These are phyloP conservation scores for Oenanthe sinensis DNA, from an alignment of 129 eudicot genomes.

Conservation along the genomic window DNA sequence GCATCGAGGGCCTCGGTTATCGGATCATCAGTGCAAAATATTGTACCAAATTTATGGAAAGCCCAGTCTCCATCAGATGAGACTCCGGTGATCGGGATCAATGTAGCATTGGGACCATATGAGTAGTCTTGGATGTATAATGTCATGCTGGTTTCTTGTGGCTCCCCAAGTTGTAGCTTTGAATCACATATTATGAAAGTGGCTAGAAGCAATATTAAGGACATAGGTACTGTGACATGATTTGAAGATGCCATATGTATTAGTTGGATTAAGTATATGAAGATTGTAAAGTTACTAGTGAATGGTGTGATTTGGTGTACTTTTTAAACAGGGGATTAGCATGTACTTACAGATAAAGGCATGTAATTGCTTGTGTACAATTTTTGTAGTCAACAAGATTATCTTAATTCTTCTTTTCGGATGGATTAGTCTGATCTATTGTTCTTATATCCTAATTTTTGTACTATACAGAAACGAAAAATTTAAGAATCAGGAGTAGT, in stretches of 20 bases:
- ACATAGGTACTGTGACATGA: not conserved
- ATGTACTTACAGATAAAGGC: not conserved
- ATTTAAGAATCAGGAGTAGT: not conserved
- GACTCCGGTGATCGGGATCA: constrained; percentile 12
- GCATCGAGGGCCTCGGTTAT: constrained; percentile 16
- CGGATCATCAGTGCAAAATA: constrained; percentile 17
- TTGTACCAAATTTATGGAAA: constrained; percentile 11
- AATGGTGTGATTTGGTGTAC: not conserved
- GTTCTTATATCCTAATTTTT: not conserved
- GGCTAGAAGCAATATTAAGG: constrained; percentile 9
- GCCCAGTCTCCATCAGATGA: not conserved
- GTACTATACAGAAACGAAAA: not conserved
- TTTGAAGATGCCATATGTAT: not conserved
- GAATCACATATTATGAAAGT: not conserved
- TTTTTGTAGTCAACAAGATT: not conserved
- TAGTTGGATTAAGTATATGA: not conserved
- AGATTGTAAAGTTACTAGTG: not conserved
- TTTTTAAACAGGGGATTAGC: not conserved
- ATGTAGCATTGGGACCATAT: constrained; percentile 14
- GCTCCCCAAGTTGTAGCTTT: constrained; percentile 4
- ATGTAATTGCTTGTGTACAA: not conserved
- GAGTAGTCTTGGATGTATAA: constrained; percentile 17
- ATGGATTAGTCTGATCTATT: not conserved
- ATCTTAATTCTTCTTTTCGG: not conserved
- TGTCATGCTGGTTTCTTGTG: constrained; percentile 19